These are phyloP conservation scores for Puccinia coronata DNA, from an alignment of 1,284 basidiomycete species.

Conservation along the genomic window DNA sequence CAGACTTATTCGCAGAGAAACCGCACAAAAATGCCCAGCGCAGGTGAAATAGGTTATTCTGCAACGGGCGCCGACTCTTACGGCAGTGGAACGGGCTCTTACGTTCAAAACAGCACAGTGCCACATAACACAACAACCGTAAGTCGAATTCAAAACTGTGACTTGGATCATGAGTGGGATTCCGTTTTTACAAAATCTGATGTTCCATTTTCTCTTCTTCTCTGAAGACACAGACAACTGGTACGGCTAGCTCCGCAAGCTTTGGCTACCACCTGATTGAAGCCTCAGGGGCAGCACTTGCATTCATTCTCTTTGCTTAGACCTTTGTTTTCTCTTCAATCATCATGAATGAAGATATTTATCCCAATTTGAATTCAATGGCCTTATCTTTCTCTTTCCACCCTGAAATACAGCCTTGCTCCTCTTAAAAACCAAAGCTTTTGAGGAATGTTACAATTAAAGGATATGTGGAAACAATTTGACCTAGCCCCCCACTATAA, in stretches of 20 bases:
- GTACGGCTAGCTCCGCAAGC: neutral
- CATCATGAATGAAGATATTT: neutral
- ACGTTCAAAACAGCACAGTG: neutral
- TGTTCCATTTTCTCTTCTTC: neutral
- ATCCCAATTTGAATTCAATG: too few species aligned
- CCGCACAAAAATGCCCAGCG: neutral
- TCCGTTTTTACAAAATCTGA: neutral
- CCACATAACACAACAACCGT: neutral
- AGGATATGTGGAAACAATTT: too few species aligned
- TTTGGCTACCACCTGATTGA: neutral
- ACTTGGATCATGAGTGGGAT: neutral
- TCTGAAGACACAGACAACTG: neutral
- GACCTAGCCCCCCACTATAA: too few species aligned
- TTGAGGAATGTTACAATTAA: too few species aligned
- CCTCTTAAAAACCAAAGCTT: too few species aligned
- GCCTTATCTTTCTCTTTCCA: too few species aligned
- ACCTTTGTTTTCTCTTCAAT: neutral
- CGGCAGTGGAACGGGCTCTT: neutral
- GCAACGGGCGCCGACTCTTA: neutral
- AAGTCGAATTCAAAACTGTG: neutral
- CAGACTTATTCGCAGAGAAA: neutral
- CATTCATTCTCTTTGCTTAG: neutral
- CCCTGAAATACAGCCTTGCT: too few species aligned
- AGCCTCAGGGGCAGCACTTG: conserved; percentile 1
- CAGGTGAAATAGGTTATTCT: neutral